A percentile compares a stretch with the other conserved stretches of the same genome.
Conservation (phyloP, 768 basidiomycete genomes). For the Trametes maxima region DNA sequence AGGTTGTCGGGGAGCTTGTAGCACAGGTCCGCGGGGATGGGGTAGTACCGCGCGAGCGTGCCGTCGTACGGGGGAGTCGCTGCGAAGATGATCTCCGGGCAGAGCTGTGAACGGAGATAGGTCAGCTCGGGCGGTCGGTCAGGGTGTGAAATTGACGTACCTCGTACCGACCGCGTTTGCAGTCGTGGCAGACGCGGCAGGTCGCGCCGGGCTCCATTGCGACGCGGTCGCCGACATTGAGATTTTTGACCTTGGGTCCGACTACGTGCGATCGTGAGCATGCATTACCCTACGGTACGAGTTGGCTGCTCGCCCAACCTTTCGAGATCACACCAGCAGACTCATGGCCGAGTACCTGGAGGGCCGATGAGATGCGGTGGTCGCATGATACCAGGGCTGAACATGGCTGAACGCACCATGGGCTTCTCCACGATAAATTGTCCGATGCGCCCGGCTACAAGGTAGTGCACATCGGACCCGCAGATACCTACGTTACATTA, state of each 20-base stretch:
- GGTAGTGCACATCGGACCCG: conserved; percentile 88
- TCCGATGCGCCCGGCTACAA: conserved; percentile 76
- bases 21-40: conserved; percentile 81
- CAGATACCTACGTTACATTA: conserved; percentile 67
- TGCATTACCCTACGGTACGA: background rate
- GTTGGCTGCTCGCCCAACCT: conserved; percentile 40
- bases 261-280: conserved; percentile 43
- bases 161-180: conserved; percentile 84
- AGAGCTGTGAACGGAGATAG: conserved; percentile 54
- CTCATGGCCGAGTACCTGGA: conserved; percentile 93
- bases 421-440: conserved; percentile 80
- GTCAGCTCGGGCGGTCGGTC: background rate
- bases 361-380: conserved; percentile 2
- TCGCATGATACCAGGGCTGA: background rate
- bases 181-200: conserved; percentile 81
- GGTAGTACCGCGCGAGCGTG: conserved; percentile 86
- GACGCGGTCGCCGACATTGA: conserved; percentile 85
- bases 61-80: conserved; percentile 95
- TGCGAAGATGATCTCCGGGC: conserved; percentile 84
- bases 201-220: conserved; percentile 91
- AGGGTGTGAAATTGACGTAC: conserved; percentile 39
- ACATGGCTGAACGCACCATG: conserved; percentile 52
- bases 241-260: conserved; percentile 71
- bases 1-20: conserved; percentile 84
- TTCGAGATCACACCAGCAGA: conserved; percentile 78